Evolutionary conservation across 1,139 yeast species (phyloP), one percentile per base, ranked within the genome.

Genomic region (Taiozyma sp.): DNA sequence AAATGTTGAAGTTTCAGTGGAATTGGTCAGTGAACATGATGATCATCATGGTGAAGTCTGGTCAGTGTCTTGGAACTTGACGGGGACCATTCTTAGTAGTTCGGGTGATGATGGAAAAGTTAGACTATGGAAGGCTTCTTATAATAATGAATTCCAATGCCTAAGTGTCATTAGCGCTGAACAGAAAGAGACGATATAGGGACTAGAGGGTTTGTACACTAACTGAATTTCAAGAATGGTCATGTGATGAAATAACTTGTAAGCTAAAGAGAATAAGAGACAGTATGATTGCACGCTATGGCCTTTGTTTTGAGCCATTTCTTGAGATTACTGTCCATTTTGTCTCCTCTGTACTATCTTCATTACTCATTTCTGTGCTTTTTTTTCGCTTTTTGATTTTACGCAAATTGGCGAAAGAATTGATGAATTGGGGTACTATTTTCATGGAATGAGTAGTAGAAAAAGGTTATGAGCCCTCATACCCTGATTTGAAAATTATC

Each of bases 101-200:
- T 91, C 97, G 3, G 99, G 99, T 14, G 97, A 92, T 65, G 99
- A 93, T 65, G 98, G 97, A 7, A 84, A 86, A 58, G 84, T 93
- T 19, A 76, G 97, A 61, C 75, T 93, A 58, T 93, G 98, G 97
- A 93, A 93, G 69, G 80, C 96, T 43, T 83, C 88, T 44, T 90
- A 87, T 66, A 78, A 87, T 55, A 87, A 87, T 60, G 91, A 88
- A 64, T 93, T 92, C 79, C 91, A 87, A 69, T 91, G 97, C 66
- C 84, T 92, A 84, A 88, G 96, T 57, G 92, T 89, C 19, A 84
- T 92, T 23, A 81, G 87, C 57, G 88, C 93, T 4, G 87, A 85
- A 57, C 66, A 68, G 52, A 61, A 54, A 32, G 53, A 54, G 6
- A 38, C 23, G 14, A 22, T 38, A 19, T 38, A 22, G 22, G 23